Evolutionary conservation across 2,329 filamentous ascomycete species (phyloP), one percentile per base, ranked within the genome.

Genomic region (Xylogone sp.): DNA sequence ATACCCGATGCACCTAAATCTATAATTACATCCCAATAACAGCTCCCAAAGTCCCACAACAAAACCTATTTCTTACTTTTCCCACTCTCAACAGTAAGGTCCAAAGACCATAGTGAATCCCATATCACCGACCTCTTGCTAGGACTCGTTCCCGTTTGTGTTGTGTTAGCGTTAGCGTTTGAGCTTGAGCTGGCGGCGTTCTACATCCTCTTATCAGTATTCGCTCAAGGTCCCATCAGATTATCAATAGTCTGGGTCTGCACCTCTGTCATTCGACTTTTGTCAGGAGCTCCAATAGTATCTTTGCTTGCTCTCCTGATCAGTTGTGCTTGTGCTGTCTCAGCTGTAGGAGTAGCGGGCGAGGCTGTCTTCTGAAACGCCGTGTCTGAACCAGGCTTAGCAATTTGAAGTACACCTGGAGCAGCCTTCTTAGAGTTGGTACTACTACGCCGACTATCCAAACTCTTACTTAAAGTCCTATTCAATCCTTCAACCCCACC

Each of bases 401-500:
- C 54, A 9, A 65, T 52, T 12, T 54, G 51, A 13, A 55, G 59
- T 20, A 53, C 43, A 8, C 49, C 43, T 13, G 81, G 82, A 9
- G 84, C 68, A 31, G 87, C 86, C 66, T 90, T 92, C 70, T 88
- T 92, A 52, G 89, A 95, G 49, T 81, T 87, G 13, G 87, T 88
- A 69, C 92, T 97, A 66, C 90, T 96, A 43, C 93, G 86, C 48
- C 93, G 84, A 69, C 88, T 96, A 68, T 97, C 92, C 21, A 97
- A 80, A 67, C 90, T 96, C 72, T 90, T 95, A 53, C 86, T 92
- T 13, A 92, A 73, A 5, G 86, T 90, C 70, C 86, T 88, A 62
- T 87, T 89, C 46, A 88, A 86, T 21, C 84, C 86, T 57, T 87
- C 86, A 53, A 87, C 87, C 53, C 81, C 82, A 13, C 78, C 73